These are phyloP conservation scores for Xylariaceae sp. DNA, from an alignment of 2,329 filamentous ascomycete species.

Conservation along the genomic window DNA sequence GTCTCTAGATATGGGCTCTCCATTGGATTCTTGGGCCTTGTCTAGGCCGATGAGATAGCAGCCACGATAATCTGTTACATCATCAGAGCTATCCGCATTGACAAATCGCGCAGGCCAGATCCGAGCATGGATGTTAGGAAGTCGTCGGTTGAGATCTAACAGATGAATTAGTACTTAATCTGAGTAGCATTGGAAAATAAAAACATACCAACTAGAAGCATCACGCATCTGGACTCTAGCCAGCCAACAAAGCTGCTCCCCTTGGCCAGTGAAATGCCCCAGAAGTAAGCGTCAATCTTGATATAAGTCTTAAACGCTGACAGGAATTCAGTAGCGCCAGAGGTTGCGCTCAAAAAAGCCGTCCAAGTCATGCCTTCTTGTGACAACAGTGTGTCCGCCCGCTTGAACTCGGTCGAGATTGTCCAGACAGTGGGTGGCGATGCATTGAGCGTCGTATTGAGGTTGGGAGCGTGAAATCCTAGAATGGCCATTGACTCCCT, in stretches of 20 bases:
- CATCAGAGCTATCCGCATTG: constrained; percentile 26
- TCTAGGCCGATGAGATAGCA: constrained; percentile 58
- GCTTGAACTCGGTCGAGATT: constrained; percentile 47
- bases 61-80: constrained; percentile 48
- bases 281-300: constrained; percentile 59
- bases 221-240: constrained; percentile 57
- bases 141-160: constrained; percentile 49
- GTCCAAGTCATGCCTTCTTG: constrained; percentile 39
- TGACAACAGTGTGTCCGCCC: constrained; percentile 40
- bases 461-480: constrained; percentile 55
- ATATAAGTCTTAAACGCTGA: constrained; percentile 48
- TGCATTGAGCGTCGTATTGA: constrained; percentile 54
- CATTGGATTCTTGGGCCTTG: constrained; percentile 26
- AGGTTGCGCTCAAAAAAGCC: constrained; percentile 33
- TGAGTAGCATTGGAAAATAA: neutral
- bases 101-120: constrained; percentile 61
- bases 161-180: constrained; percentile 3
- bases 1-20: constrained; percentile 32
- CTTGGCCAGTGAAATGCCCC: constrained; percentile 52
- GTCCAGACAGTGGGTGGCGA: constrained; percentile 48
- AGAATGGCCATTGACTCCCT: constrained; percentile 59
- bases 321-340: constrained; percentile 45
- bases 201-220: constrained; percentile 52
- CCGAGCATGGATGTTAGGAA: constrained; percentile 47
- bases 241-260: constrained; percentile 55